A percentile compares a stretch with the other conserved stretches of the same genome.
These are phyloP conservation scores for Manihot esculenta DNA, from an alignment of 441 rosid genomes.

Conservation along the genomic window DNA sequence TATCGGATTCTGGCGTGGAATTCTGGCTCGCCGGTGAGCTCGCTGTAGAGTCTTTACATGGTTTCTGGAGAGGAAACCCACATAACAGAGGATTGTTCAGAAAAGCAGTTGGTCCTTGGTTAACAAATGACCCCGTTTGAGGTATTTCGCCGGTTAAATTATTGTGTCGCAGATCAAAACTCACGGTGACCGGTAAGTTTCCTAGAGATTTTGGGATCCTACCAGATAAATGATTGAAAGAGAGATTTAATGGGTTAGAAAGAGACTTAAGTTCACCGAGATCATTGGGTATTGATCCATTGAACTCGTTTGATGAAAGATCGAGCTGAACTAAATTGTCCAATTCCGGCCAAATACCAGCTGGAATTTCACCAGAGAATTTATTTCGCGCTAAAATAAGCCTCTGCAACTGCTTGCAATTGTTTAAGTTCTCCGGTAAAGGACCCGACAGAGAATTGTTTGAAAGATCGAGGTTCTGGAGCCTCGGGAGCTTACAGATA, in stretches of 20 bases:
- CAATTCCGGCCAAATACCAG: conserved; percentile 70
- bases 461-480: conserved; percentile 83
- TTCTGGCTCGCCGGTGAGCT: conserved; percentile 33
- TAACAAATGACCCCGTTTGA: conserved; percentile 82
- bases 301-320: conserved; percentile 65
- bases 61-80: conserved; percentile 87
- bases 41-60: conserved; percentile 43
- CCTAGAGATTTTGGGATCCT: conserved; percentile 74
- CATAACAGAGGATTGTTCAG: conserved; percentile 71
- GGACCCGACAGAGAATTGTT: conserved; percentile 72
- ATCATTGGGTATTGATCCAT: conserved; percentile 62
- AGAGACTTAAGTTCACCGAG: conserved; percentile 65
- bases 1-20: conserved; percentile 34
- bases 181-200: conserved; percentile 70
- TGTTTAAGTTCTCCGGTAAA: conserved; percentile 49
- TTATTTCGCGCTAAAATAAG: conserved; percentile 59
- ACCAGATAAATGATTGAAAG: conserved; percentile 70
- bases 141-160: conserved; percentile 89
- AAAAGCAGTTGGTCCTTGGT: conserved; percentile 96
- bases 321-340: conserved; percentile 71
- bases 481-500: conserved; percentile 63
- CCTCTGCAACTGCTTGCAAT: conserved; percentile 77
- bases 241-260: conserved; percentile 68
- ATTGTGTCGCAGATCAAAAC: conserved; percentile 75
- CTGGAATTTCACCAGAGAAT: conserved; percentile 66